phyloP scores from a whole-genome alignment of 2,329 filamentous ascomycete genomes.

The Fonsecaea erecta region DNA sequence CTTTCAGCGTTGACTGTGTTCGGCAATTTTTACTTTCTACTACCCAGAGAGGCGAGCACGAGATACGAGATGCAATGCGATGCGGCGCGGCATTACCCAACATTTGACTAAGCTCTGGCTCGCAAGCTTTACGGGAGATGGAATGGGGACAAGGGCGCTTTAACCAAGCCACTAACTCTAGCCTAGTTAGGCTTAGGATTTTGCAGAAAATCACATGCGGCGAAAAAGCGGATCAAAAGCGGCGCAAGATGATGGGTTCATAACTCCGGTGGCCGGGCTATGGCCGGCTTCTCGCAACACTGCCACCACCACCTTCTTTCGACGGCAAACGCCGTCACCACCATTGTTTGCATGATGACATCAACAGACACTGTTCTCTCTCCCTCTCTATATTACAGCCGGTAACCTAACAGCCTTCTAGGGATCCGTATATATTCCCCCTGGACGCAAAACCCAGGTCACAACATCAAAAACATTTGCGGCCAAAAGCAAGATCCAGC shows the following conservation, averaged over 20 bases:
- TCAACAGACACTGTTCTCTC: not conserved
- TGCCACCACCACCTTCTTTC: not conserved
- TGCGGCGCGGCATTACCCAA: not conserved
- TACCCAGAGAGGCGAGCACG: not conserved
- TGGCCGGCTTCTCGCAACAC: not conserved
- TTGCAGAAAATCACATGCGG: not conserved
- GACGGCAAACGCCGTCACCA: not conserved
- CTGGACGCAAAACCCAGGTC: not conserved
- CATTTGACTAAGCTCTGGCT: not conserved
- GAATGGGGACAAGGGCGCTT: not conserved
- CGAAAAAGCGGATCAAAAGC: not conserved
- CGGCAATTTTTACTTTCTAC: not conserved
- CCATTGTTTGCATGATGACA: not conserved
- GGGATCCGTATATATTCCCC: slow-evolving; percentile 2
- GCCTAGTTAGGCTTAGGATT: not conserved
- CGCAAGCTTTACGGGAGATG: not conserved
- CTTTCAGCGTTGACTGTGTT: not conserved
- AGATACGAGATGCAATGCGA: not conserved
- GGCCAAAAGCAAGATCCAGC: slow-evolving; percentile 68
- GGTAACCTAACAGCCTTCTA: not conserved
- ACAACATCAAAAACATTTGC: slow-evolving; percentile 15
- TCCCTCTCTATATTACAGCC: not conserved
- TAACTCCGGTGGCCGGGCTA: not conserved
- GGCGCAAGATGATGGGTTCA: not conserved
- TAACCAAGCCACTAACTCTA: not conserved